Evolutionary conservation across 805 yeast genomes (phyloP), one percentile per base, ranked within the genome.

Genomic region (Starmerella scarabaei): DNA sequence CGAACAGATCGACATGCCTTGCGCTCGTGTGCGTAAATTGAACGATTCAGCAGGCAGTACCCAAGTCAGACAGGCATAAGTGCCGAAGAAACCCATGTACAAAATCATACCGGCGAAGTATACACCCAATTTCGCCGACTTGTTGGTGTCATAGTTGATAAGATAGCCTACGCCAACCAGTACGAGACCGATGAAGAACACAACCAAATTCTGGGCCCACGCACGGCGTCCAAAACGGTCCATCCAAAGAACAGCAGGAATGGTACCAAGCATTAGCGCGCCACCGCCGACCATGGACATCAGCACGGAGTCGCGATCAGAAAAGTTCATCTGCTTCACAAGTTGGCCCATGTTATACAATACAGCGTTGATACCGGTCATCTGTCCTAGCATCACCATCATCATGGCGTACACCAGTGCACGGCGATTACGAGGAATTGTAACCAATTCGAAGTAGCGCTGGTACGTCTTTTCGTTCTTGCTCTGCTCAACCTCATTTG

Each of bases 281-380:
- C 77, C 80, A 51, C 81, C 81, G 38, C 80, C 80, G 18, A 75
- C 81, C 53, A 74, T 65, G 7, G 80, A 74, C 80, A 75, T 74
- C 51, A 73, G 71, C 7, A 75, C 78, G 19, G 77, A 61, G 37
- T 67, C 57, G 52, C 69, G 69, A 17, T 58, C 57, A 42, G 55
- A 45, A 58, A 76, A 75, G 6, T 80, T 80, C 52, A 75, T 72
- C 26, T 63, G 60, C 3, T 51, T 54, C 73, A 75, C 69, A 53
- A 75, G 59, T 3, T 69, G 70, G 35, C 78, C 68, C 72, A 75
- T 67, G 57, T 75, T 72, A 62, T 75, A 75, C 71, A 75, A 66
- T 43, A 75, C 69, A 30, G 76, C 80, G 51, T 75, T 75, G 50
- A 75, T 70, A 63, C 81, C 81, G 4, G 80, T 74, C 60, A 75